Conservation (phyloP, 805 yeast species). For the Cyberlindnera japonica region DNA sequence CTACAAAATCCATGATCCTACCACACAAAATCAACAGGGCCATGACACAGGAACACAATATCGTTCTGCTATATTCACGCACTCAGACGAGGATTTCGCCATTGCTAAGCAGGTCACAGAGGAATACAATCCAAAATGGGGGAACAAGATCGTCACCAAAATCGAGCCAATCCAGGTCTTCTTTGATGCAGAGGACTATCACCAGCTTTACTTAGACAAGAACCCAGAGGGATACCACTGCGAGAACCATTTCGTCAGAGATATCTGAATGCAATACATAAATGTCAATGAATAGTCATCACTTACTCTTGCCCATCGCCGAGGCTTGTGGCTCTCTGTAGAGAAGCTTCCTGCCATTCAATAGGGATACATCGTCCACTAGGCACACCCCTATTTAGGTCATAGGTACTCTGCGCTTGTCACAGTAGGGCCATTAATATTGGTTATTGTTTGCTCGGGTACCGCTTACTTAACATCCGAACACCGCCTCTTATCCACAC, state of each 20-base stretch:
- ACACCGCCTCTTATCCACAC: too few species aligned
- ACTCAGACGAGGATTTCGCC: constrained; percentile 41
- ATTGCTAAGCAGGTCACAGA: constrained; percentile 45
- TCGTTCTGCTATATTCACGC: constrained; percentile 76
- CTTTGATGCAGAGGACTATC: constrained; percentile 96
- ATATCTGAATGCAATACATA: constrained; percentile 46
- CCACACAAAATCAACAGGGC: constrained; percentile 79
- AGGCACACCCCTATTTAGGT: too few species aligned
- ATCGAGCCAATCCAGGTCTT: constrained; percentile 66
- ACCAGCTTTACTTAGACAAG: constrained; percentile 73
- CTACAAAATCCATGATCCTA: constrained; percentile 93
- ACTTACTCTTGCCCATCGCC: too few species aligned
- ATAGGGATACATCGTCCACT: too few species aligned
- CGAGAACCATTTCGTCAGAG: constrained; percentile 80
- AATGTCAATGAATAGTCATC: too few species aligned
- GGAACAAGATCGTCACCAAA: constrained; percentile 61
- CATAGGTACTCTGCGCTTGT: too few species aligned
- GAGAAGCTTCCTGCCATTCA: too few species aligned
- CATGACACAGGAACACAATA: constrained; percentile 88
- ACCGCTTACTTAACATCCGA: too few species aligned
- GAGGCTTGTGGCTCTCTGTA: too few species aligned
- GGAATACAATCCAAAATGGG: constrained; percentile 67
- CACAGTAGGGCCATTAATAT: too few species aligned
- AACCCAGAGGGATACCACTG: constrained; percentile 90
- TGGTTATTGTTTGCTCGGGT: too few species aligned